Evolutionary conservation across 768 basidiomycete species (phyloP).

Genomic region (Paxillus rubicundulus): DNA sequence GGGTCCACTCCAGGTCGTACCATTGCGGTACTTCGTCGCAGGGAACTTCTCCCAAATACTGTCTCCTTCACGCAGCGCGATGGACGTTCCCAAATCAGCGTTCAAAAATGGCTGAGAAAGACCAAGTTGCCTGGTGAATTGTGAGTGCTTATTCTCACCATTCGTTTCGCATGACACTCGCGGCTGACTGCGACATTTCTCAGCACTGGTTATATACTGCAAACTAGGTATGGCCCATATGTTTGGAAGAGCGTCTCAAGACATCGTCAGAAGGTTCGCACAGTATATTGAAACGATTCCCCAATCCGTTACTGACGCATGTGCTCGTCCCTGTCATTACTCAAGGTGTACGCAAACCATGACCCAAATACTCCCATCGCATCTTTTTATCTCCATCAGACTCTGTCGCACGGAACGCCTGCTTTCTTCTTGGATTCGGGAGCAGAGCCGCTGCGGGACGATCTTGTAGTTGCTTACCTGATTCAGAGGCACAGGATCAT

Average conservation of each 20-base stretch:
- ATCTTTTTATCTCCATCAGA: slow-evolving; percentile 16
- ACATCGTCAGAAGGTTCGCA: slow-evolving; percentile 21
- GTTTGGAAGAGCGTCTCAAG: slow-evolving; percentile 26
- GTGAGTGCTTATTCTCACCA: slow-evolving; percentile 13
- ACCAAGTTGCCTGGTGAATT: slow-evolving; percentile 21
- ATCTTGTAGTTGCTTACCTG: slow-evolving; percentile 27
- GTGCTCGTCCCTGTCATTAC: not conserved
- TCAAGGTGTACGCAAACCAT: slow-evolving; percentile 23
- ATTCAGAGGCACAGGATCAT: slow-evolving; percentile 25
- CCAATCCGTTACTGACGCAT: not conserved
- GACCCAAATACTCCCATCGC: slow-evolving; percentile 25
- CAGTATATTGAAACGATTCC: not conserved
- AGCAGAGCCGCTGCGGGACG: slow-evolving; percentile 30
- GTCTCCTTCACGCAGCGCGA: slow-evolving; percentile 25
- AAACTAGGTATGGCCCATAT: slow-evolving; percentile 23
- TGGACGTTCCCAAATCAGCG: slow-evolving; percentile 5
- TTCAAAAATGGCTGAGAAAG: slow-evolving; percentile 29
- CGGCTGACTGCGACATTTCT: not conserved
- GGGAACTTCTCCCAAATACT: slow-evolving; percentile 26
- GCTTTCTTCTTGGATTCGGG: slow-evolving; percentile 20
- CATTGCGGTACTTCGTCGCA: slow-evolving; percentile 25
- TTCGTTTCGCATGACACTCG: not conserved
- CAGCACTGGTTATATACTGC: slow-evolving; percentile 20
- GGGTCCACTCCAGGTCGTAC: slow-evolving; percentile 5
- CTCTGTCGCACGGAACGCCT: slow-evolving; percentile 7